Evolutionary conservation across 208 protist species (phyloP), one percentile per base, ranked within the genome.

Genomic region (Leishmania aethiopica): DNA sequence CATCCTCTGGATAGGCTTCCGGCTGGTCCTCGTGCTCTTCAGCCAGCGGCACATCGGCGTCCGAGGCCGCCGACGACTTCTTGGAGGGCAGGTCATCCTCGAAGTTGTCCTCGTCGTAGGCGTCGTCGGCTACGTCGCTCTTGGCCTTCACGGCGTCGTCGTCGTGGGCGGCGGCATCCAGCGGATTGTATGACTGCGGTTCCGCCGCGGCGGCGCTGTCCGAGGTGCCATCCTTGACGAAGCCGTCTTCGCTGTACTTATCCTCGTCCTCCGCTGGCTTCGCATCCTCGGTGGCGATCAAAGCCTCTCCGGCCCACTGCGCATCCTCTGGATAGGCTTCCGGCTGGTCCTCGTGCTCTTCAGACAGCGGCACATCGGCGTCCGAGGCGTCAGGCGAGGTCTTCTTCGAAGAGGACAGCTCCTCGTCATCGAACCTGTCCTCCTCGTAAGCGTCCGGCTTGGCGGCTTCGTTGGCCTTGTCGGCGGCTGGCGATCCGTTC

Each of bases 81-180:
- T 15, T 47, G 22, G 45, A 47, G 45, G 45, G 10, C 40, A 47
- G 4, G 6, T 78, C 75, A 5, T 78, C 42, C 15, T 82, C 72
- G 37, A 82, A 78, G 25, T 76, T 51, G 66, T 84, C 80, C 3
- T 75, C 75, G 3, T 81, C 71, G 64, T 87, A 78, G 2, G 64
- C 77, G 45, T 88, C 77, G 62, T 70, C 78, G 40, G 11, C 53
- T 25, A 37, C 42, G 6, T 3, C 17, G 22, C 62, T 42, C 17
- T 0, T 22, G 2, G 62, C 51, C 45, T 77, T 49, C 53, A 53
- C 42, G 42, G 66, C 73, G 51, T 62, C 78, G 70, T 76, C 40
- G 11, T 66, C 77, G 28, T 82, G 70, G 5, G 72, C 17, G 42
- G 13, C 40, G 40, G 40, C 51, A 55, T 11, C 17, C 51, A 19